Evolutionary conservation across 2,329 filamentous ascomycete genomes (phyloP), one percentile per base, ranked within the genome.

Genomic region (Rutstroemia sp.): DNA sequence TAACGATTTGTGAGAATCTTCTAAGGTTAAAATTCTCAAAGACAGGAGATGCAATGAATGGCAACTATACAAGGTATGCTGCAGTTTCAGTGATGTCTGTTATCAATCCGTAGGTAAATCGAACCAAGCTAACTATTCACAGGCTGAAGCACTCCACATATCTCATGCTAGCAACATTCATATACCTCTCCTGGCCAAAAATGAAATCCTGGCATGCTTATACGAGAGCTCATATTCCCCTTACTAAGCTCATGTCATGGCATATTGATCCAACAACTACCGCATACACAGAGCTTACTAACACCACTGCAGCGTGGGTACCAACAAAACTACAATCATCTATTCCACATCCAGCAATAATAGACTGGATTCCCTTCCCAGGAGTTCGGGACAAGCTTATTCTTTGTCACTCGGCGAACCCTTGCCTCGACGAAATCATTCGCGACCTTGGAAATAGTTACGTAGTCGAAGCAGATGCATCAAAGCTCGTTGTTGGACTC

Each of bases 131-230:
- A 34, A 54, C 48, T 23, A 7, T 40, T 17, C 7, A 19, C 25
- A 54, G 53, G 12, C 9, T 55, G 42, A 17, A n/a, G n/a, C n/a
- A 44, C 10, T 50, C 46, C 0, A 17, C 53, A 34, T 50, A 40
- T 50, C n/a, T 55, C n/a, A 55, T 55, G 53, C 46, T 55, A 44
- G 42, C 46, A 10, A 44, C 53, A 8, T 50, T 55, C 25, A 44
- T 55, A 25, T 50, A 39, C 16, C 17, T 39, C 17, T 50, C 52
- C 19, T 54, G 45, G 52, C 52, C 52, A 42, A 5, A 6, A 3
- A 25, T 42, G 34, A 23, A 14, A 49, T 9, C 52, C n/a, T 54
- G 52, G 52, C 36, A 54, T 50, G 39, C 23, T 49, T 25, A 25
- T 21, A 54, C 52, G 2, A 49, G 42, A 44, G n/a, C 45, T 44